Evolutionary conservation across 1,284 basidiomycete genomes (phyloP).

Genomic region (Wolfiporia cocos): DNA sequence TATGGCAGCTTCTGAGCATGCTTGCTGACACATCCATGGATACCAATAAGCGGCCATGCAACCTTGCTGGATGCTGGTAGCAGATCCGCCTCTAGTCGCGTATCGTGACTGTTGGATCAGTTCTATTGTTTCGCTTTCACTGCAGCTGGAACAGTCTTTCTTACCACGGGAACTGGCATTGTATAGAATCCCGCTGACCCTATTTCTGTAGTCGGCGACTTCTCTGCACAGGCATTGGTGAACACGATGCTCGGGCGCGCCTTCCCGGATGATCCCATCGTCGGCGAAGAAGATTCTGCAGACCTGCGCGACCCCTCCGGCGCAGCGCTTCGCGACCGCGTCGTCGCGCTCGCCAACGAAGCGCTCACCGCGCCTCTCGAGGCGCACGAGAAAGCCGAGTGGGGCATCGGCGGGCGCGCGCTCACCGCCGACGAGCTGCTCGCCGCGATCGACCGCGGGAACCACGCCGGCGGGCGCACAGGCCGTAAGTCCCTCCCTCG

Average conservation of each 20-base stretch:
- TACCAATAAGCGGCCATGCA: too few species aligned
- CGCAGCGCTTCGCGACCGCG: conserved; percentile 55
- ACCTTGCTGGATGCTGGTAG: too few species aligned
- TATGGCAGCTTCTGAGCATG: too few species aligned
- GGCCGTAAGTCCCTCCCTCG: conserved; percentile 61
- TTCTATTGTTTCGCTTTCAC: too few species aligned
- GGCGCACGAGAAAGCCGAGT: conserved; percentile 44
- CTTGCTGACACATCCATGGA: too few species aligned
- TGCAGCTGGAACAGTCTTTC: too few species aligned
- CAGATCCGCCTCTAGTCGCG: too few species aligned
- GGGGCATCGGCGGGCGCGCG: conserved; percentile 59
- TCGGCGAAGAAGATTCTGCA: conserved; percentile 93
- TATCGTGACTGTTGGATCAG: too few species aligned
- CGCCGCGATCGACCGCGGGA: conserved; percentile 84
- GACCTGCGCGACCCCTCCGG: conserved; percentile 62
- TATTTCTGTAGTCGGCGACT: conserved; percentile 74
- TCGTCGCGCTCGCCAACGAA: conserved; percentile 82
- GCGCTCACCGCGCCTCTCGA: conserved; percentile 57
- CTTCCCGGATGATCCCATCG: conserved; percentile 85
- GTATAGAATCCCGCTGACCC: too few species aligned
- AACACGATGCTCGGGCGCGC: conserved; percentile 69
- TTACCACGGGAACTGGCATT: too few species aligned
- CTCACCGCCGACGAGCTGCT: conserved; percentile 60
- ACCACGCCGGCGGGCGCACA: conserved; percentile 65
- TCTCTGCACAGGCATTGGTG: conserved; percentile 86